Base-by-base conservation (phyloP, 208 protist species). In the Balamuthia mandrillaris region DNA sequence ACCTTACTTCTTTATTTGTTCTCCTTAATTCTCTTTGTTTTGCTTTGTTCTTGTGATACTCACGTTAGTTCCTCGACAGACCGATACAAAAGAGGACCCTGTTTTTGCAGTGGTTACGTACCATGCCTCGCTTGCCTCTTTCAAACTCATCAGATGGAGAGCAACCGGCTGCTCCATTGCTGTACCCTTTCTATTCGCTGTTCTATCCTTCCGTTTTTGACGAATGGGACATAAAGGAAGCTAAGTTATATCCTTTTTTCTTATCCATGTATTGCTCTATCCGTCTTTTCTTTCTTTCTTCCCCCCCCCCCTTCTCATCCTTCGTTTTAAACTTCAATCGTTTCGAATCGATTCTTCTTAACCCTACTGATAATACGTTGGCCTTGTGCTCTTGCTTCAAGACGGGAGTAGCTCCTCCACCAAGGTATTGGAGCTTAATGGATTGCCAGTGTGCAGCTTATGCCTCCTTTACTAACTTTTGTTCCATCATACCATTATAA, bases 161-260 rank as follows among this genome's bases (percentile, higher is more conserved):
- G n/a, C n/a, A n/a, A n/a, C n/a, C n/a, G n/a, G n/a, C n/a, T n/a
- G n/a, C n/a, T 42, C 72, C 72, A 24, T 51, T 81, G 27, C 72
- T 81, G 35, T 63, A 49, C 52, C 72, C 54, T 21, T 81, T 63
- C 72, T 81, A 81, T 33, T 63, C 54, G 31, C 31, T 29, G 35
- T 81, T 81, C 37, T 81, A 81, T 7, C 72, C 72, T 7, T 21
- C 16, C 45, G 61, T 81, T 33, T 81, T 81, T 51, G 72, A 81
- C 35, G 41, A 42, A 21, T 81, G 72, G 72, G 72, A 58, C 16
- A 29, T 81, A 3, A 29, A 51, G 21, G 72, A 81, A 61, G 72
- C 72, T 33, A 81, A 81, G 10, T 33, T 81, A 63, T 81, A 81
- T 81, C 72, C 72, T 81, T n/a, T n/a, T n/a, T n/a, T n/a, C n/a